Percentiles rank a stretch among this genome's conserved stretches.
These are phyloP conservation scores for Clavariopsis aquatica DNA, from an alignment of 495 filamentous ascomycete species.

Conservation along the genomic window DNA sequence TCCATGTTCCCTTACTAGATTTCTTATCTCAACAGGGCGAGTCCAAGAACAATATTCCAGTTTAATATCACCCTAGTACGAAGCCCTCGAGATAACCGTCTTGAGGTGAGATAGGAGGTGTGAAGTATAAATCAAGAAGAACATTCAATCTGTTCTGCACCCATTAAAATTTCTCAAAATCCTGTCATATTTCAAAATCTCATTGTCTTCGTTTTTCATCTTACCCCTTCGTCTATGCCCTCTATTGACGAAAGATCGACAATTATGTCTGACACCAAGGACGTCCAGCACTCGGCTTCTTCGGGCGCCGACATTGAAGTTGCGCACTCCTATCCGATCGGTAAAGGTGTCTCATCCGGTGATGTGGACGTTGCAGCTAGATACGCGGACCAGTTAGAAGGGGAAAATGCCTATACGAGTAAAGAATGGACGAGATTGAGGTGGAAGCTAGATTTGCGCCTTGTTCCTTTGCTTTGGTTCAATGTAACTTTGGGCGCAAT, in stretches of 20 bases:
- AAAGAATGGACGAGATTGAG: constrained; percentile 13
- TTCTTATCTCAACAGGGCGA: background rate
- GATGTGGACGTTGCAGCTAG: constrained; percentile 16
- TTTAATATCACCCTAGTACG: background rate
- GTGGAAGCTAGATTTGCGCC: constrained; percentile 22
- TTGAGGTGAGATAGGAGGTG: background rate
- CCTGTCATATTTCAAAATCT: too few relatives aligned
- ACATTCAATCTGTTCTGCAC: background rate
- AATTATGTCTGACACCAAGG: background rate
- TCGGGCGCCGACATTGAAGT: background rate
- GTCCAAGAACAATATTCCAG: background rate
- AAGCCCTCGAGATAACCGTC: background rate
- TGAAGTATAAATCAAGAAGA: background rate
- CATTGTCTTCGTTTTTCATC: background rate
- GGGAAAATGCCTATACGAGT: constrained; percentile 13
- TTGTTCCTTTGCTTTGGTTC: constrained; percentile 25
- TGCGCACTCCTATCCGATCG: background rate
- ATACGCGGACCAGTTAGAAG: constrained; percentile 11
- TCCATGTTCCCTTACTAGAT: background rate
- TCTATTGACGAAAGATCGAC: background rate
- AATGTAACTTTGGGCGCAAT: constrained; percentile 21
- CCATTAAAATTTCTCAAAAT: background rate
- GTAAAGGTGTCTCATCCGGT: background rate
- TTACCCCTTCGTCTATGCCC: background rate
- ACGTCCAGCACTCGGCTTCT: background rate